Evolutionary conservation across 495 filamentous ascomycete species (phyloP).

Genomic region (Penicillium roqueforti): DNA sequence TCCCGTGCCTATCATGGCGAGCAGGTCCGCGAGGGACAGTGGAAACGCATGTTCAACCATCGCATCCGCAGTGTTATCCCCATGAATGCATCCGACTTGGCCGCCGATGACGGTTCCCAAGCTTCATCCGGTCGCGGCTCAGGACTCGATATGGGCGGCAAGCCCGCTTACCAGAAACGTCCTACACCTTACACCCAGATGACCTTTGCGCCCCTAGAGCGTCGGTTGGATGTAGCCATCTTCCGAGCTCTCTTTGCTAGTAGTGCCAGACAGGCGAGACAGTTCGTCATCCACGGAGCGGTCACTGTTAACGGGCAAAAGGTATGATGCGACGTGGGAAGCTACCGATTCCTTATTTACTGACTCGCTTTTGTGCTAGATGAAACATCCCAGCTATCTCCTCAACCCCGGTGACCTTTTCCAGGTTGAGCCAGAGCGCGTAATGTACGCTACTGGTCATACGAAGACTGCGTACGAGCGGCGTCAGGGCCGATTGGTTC

Average conservation of each 20-base stretch:
- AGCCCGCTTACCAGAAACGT: constrained; percentile 6
- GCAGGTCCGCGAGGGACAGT: constrained; percentile 82
- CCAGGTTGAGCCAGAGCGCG: constrained; percentile 83
- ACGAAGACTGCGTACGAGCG: constrained; percentile 55
- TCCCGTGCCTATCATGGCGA: constrained; percentile 91
- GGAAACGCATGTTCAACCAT: constrained; percentile 85
- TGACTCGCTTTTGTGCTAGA: constrained; percentile 48
- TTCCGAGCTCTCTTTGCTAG: constrained; percentile 92
- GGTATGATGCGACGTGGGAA: constrained; percentile 44
- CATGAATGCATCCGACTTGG: constrained; percentile 76
- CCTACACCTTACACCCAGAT: constrained; percentile 85
- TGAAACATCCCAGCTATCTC: constrained; percentile 87
- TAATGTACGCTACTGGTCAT: constrained; percentile 79
- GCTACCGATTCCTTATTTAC: not conserved
- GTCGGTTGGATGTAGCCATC: constrained; percentile 85
- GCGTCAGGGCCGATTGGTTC: constrained; percentile 33
- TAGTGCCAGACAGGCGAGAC: constrained; percentile 88
- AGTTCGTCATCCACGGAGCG: constrained; percentile 86
- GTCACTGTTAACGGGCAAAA: constrained; percentile 96
- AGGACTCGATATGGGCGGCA: constrained; percentile 45
- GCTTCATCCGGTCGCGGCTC: constrained; percentile 77
- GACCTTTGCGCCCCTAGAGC: constrained; percentile 85
- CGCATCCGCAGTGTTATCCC: constrained; percentile 73
- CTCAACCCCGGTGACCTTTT: constrained; percentile 98
- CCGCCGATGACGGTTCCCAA: constrained; percentile 72